A percentile compares a stretch with the other conserved stretches of the same genome.
Evolutionary conservation across 192 early-diverging fungal genomes (phyloP).

Genomic region (Pilaira anomala): DNA sequence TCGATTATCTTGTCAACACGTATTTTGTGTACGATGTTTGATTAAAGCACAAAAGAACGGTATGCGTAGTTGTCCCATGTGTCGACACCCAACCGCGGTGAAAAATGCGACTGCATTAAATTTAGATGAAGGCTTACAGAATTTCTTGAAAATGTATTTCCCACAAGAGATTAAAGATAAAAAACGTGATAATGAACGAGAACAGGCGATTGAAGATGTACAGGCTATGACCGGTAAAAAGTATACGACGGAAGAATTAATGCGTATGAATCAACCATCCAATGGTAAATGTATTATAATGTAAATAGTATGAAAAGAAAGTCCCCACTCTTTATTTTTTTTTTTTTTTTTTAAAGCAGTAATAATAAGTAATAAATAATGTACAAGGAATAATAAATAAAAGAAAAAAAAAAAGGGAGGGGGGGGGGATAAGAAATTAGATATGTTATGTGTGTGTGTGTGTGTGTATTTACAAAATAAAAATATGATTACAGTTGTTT

Average conservation of each 20-base stretch:
- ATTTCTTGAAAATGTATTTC: slow-evolving; percentile 76
- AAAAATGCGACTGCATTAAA: slow-evolving; percentile 54
- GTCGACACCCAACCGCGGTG: slow-evolving; percentile 62
- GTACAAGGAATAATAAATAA: too few species aligned
- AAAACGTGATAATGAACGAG: slow-evolving; percentile 59
- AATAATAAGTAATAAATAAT: slow-evolving; percentile 8
- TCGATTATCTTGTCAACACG: slow-evolving; percentile 70
- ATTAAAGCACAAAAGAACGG: slow-evolving; percentile 65
- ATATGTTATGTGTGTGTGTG: too few species aligned
- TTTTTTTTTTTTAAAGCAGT: not conserved
- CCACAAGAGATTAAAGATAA: slow-evolving; percentile 77
- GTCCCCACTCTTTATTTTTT: not conserved
- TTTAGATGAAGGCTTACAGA: slow-evolving; percentile 62
- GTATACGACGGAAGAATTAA: slow-evolving; percentile 26
- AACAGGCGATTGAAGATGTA: slow-evolving; percentile 65
- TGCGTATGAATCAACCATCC: slow-evolving; percentile 20
- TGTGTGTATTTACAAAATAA: not conserved
- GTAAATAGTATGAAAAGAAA: slow-evolving; percentile 8
- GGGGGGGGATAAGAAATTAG: too few species aligned
- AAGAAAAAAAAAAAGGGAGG: not conserved
- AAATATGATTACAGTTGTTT: too few species aligned
- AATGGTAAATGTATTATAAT: slow-evolving; percentile 24
- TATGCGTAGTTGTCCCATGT: slow-evolving; percentile 74
- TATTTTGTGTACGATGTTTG: slow-evolving; percentile 79
- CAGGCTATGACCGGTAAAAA: slow-evolving; percentile 45